Conservation (phyloP, 2,329 filamentous ascomycete genomes). For the Xylaria hypoxylon region DNA sequence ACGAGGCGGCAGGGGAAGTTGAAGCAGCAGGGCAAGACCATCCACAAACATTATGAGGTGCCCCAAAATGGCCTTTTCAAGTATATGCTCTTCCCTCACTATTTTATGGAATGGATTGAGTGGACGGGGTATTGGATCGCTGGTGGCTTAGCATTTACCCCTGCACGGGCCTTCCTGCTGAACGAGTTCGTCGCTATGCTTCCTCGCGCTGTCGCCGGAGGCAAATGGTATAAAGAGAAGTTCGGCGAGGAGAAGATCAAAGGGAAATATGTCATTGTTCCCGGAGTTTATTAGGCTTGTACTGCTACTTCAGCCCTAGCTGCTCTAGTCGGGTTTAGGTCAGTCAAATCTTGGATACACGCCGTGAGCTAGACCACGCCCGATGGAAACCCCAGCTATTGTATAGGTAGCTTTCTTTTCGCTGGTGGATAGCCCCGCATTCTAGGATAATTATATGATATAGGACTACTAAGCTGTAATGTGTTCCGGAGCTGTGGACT, state of each 20-base stretch:
- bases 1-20: slow-evolving; percentile 66
- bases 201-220: slow-evolving; percentile 83
- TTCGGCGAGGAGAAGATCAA: slow-evolving; percentile 88
- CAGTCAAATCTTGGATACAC: neutral
- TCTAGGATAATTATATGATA: neutral
- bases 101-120: slow-evolving; percentile 96
- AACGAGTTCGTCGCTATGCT: slow-evolving; percentile 94
- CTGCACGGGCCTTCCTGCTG: slow-evolving; percentile 82
- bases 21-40: slow-evolving; percentile 57
- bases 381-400: neutral
- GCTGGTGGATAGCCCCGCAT: too few relatives aligned
- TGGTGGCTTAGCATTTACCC: slow-evolving; percentile 73
- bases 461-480: neutral
- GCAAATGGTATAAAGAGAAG: slow-evolving; percentile 85
- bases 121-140: slow-evolving; percentile 91
- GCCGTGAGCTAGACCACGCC: neutral
- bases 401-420: neutral
- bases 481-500: neutral
- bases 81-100: slow-evolving; percentile 89
- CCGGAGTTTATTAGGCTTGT: slow-evolving; percentile 50
- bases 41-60: slow-evolving; percentile 87
- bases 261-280: slow-evolving; percentile 77
- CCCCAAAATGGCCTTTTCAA: slow-evolving; percentile 86
- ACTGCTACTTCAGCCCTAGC: neutral
- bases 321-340: neutral